Base-by-base conservation (phyloP, 2,329 filamentous ascomycete species). In the Davidsoniella eucalypti region DNA sequence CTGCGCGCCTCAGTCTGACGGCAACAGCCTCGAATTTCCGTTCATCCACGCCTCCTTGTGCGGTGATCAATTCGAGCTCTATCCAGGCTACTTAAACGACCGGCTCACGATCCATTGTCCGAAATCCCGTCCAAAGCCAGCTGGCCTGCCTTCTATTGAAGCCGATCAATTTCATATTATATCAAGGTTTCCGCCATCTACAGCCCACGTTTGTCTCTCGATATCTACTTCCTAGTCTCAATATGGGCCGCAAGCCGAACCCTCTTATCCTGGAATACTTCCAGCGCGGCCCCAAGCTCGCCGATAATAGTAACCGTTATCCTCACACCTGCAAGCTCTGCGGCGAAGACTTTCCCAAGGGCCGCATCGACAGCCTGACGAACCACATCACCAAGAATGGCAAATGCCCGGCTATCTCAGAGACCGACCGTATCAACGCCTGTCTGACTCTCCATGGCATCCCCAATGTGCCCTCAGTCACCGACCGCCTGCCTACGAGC, bases 301-400 rank as follows among this genome's bases (percentile, higher is more conserved):
- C 82, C 61, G 87, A 94, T 67, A 82, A 84, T 56, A 92, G 85
- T 69, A 94, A 94, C 64, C 79, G 88, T 52, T 95, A 95, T 61
- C 81, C 86, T 58, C 86, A 94, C 61, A 92, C 84, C 10, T 94
- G 87, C 75, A 90, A 84, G 64, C 74, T 80, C 56, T 94, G 87
- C 63, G 86, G 86, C 57, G 84, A 92, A 65, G 82, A 84, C 64
- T 94, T 94, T 55, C 84, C 86, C 55, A 94, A 94, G 62, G 88
- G 88, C 54, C 79, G 88, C 55, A 82, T 86, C 59, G 88, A 95
- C 60, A 85, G 78, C 58, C 67, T 95, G 54, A 83, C 79, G 41
- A 80, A 74, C 55, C 88, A 95, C 61, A 73, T 94, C 51, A 81
- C 85, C 49, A 92, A 88, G 63, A 47, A 43, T 12, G 55, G 55